Evolutionary conservation across 371 early-diverging fungal species (phyloP), one percentile per base, ranked within the genome.

Genomic region (Mortierella sp.): DNA sequence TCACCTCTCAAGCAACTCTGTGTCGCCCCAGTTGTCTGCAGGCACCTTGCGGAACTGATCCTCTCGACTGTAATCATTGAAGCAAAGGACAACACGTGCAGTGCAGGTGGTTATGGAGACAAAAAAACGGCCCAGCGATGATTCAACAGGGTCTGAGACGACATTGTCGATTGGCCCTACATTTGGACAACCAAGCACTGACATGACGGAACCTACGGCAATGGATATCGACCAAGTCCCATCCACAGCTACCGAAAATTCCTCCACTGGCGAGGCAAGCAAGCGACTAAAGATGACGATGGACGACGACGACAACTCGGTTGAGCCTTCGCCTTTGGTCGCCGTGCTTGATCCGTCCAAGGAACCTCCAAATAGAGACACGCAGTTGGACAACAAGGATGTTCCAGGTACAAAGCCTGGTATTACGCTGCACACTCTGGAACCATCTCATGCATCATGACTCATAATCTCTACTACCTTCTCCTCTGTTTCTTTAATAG

Each of bases 101-200:
- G 10, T 25, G 28, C 52, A 12, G 16, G 51, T 39, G 28, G 22
- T 16, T 6, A 76, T 76, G 76, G 76, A 76, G 19, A 60, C 68
- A 37, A 76, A 68, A 44, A 76, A 76, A 51, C 60, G 76, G 37
- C 69, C 76, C 3, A 76, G 61, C 31, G 64, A 68, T 9, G 76
- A 76, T n/a, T 17, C 44, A 24, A 43, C 21, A 19, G 58, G 47
- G 21, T 25, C 55, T 9, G 44, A 57, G n/a, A 9, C 50, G 21
- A 16, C 39, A 25, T 12, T 53, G 5, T 67, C 54, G 6, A 21
- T 47, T 41, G 19, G 31, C 8, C 8, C 16, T 17, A 41, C 63
- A 47, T 13, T 19, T 7, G 44, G 21, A 6, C 7, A 1, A 10
- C 24, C 31, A 16, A 12, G 27, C 21, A 34, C 14, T 10, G 37